Evolutionary conservation across 2,329 filamentous ascomycete genomes (phyloP).

Genomic region (Didymellaceae sp.): DNA sequence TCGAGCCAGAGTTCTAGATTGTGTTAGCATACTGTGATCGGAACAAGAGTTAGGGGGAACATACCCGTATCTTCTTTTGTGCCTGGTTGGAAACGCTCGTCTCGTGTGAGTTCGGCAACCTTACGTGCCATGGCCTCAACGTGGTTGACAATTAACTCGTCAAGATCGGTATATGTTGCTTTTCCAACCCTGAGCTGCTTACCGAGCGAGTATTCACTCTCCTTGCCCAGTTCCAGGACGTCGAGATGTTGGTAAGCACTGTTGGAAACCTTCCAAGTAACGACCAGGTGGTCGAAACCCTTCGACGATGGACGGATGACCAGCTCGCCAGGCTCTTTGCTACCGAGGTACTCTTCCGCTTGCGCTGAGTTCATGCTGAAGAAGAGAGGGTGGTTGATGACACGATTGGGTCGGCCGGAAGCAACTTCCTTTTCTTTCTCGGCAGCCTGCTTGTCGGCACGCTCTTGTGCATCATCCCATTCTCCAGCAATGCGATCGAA

Average conservation of each 20-base stretch:
- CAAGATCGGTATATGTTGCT: constrained; percentile 92
- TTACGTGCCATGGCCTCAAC: constrained; percentile 98
- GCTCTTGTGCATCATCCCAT: constrained; percentile 87
- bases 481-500: constrained; percentile 76
- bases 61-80: constrained; percentile 84
- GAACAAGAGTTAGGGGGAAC: constrained; percentile 43
- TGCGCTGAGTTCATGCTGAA: constrained; percentile 89
- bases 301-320: constrained; percentile 96
- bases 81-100: constrained; percentile 90
- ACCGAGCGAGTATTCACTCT: constrained; percentile 94
- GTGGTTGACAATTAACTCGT: constrained; percentile 96
- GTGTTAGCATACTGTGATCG: constrained; percentile 22
- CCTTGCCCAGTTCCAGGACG: constrained; percentile 94
- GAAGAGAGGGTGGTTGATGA: constrained; percentile 98
- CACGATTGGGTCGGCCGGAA: constrained; percentile 85
- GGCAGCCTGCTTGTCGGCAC: constrained; percentile 76
- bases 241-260: constrained; percentile 98
- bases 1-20: constrained; percentile 86
- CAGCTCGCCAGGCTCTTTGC: constrained; percentile 83
- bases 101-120: constrained; percentile 92
- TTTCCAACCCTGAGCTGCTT: constrained; percentile 85
- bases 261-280: constrained; percentile 98
- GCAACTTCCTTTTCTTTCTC: constrained; percentile 85
- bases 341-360: constrained; percentile 90
- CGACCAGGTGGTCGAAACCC: constrained; percentile 90